These are phyloP conservation scores for Podaxis mareebaensis DNA, from an alignment of 768 basidiomycete species.

Conservation along the genomic window DNA sequence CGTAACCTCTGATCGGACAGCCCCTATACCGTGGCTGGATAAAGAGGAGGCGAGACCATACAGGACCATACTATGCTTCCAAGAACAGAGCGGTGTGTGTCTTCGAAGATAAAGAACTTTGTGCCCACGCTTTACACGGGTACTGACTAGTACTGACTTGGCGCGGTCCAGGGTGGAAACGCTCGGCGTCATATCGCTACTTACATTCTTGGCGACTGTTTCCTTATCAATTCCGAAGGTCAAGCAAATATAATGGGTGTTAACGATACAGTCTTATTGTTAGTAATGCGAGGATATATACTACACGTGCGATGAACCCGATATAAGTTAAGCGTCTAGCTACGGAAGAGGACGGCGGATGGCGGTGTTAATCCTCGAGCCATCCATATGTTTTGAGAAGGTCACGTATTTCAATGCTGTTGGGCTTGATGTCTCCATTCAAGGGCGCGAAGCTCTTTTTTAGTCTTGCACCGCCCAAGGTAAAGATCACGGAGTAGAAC, in stretches of 20 bases:
- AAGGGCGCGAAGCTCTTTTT: conserved; percentile 63
- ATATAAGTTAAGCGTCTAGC: conserved; percentile 15
- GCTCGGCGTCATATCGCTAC: background rate
- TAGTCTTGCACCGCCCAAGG: conserved; percentile 26
- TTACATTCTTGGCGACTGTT: background rate
- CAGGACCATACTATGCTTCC: background rate
- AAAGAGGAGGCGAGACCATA: background rate
- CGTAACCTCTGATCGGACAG: too few relatives aligned
- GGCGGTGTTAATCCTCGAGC: conserved; percentile 28
- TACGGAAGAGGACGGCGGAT: background rate
- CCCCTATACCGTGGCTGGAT: background rate
- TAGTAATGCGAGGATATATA: conserved; percentile 11
- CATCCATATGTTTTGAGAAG: conserved; percentile 52
- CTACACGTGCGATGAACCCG: conserved; percentile 5
- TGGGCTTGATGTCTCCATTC: conserved; percentile 68
- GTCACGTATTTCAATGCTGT: conserved; percentile 43
- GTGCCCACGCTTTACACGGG: background rate
- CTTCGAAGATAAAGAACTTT: background rate
- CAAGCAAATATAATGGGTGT: background rate
- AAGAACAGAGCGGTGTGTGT: background rate
- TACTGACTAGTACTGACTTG: background rate
- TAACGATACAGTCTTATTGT: conserved; percentile 6
- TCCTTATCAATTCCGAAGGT: background rate
- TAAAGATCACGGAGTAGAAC: conserved; percentile 55
- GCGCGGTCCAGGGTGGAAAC: background rate